phyloP scores from a whole-genome alignment of 768 basidiomycete species.

The Agaricus sinodeliciosus region DNA sequence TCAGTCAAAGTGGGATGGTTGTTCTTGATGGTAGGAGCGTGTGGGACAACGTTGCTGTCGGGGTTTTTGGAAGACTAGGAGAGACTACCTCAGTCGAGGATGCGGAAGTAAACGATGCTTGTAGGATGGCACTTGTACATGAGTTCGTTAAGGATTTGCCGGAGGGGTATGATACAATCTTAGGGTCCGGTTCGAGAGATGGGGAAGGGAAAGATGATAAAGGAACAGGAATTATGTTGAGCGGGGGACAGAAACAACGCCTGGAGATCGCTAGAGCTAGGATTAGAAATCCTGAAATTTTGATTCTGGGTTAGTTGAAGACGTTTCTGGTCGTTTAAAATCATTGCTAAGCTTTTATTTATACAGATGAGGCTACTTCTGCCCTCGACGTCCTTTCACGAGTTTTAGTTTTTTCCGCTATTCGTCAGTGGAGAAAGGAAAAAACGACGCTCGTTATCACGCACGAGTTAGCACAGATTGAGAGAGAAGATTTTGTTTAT shows the following conservation, averaged over 20 bases:
- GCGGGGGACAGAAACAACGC: conserved; percentile 90
- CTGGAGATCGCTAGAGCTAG: conserved; percentile 84
- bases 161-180: conserved; percentile 77
- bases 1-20: conserved; percentile 63
- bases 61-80: conserved; percentile 19
- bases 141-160: conserved; percentile 84
- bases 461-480: conserved; percentile 87
- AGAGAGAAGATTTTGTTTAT: conserved; percentile 77
- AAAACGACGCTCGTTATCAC: conserved; percentile 93
- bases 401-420: conserved; percentile 72
- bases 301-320: conserved; percentile 75
- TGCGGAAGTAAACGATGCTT: conserved; percentile 74
- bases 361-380: conserved; percentile 71
- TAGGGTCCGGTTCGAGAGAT: conserved; percentile 28
- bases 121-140: conserved; percentile 78
- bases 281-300: conserved; percentile 77
- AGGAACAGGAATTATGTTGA: conserved; percentile 43
- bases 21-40: conserved; percentile 69
- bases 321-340: conserved; percentile 1
- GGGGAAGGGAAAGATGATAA: conserved; percentile 28
- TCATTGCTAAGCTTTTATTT: conserved; percentile 30
- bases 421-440: conserved; percentile 61
- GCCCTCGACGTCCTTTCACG: conserved; percentile 85
- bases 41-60: conserved; percentile 84
- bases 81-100: conserved; percentile 52